Evolutionary conservation across 345 rosid species (phyloP).

Genomic region (Odontarrhena argentea): DNA sequence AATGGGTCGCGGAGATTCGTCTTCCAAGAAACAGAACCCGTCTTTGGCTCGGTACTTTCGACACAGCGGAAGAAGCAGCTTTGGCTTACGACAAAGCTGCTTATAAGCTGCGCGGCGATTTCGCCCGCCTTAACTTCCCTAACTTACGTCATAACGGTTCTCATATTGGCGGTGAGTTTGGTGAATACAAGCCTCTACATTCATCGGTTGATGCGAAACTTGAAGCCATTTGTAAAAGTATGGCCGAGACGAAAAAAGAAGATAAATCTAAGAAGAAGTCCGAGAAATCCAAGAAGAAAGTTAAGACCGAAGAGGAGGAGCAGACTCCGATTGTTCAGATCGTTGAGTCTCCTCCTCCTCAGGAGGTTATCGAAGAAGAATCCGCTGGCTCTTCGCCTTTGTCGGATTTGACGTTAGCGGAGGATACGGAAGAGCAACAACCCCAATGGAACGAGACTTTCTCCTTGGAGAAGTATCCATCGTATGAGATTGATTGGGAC

Average conservation of each 20-base stretch:
- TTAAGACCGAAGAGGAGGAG: conserved; percentile 54
- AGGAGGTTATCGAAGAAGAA: conserved; percentile 44
- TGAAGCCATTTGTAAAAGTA: conserved; percentile 71
- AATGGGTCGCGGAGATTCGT: conserved; percentile 98
- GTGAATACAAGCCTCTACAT: conserved; percentile 81
- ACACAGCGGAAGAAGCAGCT: conserved; percentile 97
- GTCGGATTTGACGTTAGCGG: conserved; percentile 59
- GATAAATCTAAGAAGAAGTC: conserved; percentile 44
- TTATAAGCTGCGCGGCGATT: conserved; percentile 83
- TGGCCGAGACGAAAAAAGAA: conserved; percentile 59
- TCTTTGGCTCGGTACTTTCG: conserved; percentile 99
- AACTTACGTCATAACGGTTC: conserved; percentile 69
- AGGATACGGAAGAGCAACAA: conserved; percentile 50
- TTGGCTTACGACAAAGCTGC: conserved; percentile 93
- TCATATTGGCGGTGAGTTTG: conserved; percentile 64
- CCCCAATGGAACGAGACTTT: conserved; percentile 62
- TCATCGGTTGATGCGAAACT: conserved; percentile 90
- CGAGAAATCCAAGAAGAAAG: conserved; percentile 24
- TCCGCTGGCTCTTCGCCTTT: conserved; percentile 63
- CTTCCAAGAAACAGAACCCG: conserved; percentile 89
- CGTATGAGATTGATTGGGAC: conserved; percentile 92
- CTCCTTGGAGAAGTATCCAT: conserved; percentile 78
- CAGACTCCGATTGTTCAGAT: conserved; percentile 30
- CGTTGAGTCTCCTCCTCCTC: conserved; percentile 38
- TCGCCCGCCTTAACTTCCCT: conserved; percentile 91